These are phyloP conservation scores for Raphanus hybrid DNA, from an alignment of 441 rosid species.

Conservation along the genomic window DNA sequence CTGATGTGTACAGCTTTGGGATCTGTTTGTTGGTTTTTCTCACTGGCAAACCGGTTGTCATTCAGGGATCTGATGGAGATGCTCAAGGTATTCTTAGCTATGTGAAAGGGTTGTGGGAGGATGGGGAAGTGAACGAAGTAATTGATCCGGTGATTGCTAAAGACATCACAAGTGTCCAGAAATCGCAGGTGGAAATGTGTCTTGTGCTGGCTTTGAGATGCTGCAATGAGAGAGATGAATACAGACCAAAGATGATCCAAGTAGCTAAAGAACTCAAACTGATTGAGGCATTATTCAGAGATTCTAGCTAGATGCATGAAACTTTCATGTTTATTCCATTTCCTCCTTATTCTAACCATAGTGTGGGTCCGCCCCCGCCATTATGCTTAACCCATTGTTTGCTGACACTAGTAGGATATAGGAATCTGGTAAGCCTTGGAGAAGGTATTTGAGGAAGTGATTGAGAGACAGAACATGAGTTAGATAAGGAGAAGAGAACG, in stretches of 20 bases:
- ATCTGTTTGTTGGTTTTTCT: slow-evolving; percentile 40
- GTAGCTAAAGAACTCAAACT: slow-evolving; percentile 22
- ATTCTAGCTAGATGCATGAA: not conserved
- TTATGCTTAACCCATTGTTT: no score
- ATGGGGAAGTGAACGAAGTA: slow-evolving; percentile 13
- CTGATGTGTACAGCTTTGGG: slow-evolving; percentile 51
- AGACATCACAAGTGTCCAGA: not conserved
- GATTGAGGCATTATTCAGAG: not conserved
- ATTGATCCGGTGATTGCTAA: not conserved
- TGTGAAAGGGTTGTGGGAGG: slow-evolving; percentile 8
- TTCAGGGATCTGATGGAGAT: not conserved
- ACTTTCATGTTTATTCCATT: no score
- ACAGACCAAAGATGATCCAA: slow-evolving; percentile 26
- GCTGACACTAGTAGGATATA: no score
- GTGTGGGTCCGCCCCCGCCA: no score
- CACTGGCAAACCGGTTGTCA: slow-evolving; percentile 27
- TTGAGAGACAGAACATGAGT: no score
- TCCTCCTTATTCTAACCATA: no score
- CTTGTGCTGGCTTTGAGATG: slow-evolving; percentile 4
- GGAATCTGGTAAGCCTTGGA: no score
- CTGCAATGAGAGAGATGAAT: not conserved
- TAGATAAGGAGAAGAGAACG: no score
- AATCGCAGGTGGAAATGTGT: slow-evolving; percentile 16
- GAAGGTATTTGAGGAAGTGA: no score
- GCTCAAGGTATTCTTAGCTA: not conserved